Percentiles rank a stretch among this genome's conserved stretches.
These are phyloP conservation scores for Blumeriella jaapii DNA, from an alignment of 2,329 filamentous ascomycete species.

Conservation along the genomic window DNA sequence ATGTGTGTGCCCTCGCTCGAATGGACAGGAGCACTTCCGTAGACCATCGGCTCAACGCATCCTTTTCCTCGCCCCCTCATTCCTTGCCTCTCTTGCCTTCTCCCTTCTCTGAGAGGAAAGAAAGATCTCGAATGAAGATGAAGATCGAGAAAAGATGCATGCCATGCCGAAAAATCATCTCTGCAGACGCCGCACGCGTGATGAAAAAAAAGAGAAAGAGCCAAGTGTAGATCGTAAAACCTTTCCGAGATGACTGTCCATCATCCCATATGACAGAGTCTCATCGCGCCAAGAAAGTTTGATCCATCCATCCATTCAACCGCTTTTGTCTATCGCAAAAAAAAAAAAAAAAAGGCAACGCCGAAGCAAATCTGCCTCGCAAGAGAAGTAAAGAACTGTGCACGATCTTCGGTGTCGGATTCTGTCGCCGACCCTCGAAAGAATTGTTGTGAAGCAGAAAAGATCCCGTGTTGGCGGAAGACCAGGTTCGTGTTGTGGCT, in stretches of 20 bases:
- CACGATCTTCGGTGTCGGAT: slow-evolving; percentile 23
- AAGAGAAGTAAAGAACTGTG: slow-evolving; percentile 12
- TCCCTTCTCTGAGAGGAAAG: slow-evolving; percentile 13
- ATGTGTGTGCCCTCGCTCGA: slow-evolving; percentile 21
- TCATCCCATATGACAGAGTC: slow-evolving; percentile 2
- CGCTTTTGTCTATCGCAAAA: slow-evolving; percentile 24
- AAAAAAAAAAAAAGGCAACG: slow-evolving; percentile 11
- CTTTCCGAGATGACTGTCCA: slow-evolving; percentile 8
- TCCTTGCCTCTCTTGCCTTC: slow-evolving; percentile 1
- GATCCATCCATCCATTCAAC: slow-evolving; percentile 13
- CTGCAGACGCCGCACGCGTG: slow-evolving; percentile 2
- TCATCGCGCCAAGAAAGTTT: slow-evolving; percentile 6
- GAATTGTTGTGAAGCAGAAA: slow-evolving; percentile 11
- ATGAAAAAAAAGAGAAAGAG: not conserved
- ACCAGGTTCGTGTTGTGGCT: no score
- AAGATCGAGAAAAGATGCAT: slow-evolving; percentile 3
- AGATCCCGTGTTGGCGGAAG: slow-evolving; percentile 25
- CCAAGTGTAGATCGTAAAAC: not conserved
- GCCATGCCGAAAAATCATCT: slow-evolving; percentile 12
- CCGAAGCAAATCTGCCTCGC: not conserved
- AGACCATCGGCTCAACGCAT: slow-evolving; percentile 24
- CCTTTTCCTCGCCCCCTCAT: slow-evolving; percentile 2
- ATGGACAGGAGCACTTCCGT: slow-evolving; percentile 30
- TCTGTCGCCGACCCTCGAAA: slow-evolving; percentile 18
- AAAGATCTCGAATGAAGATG: slow-evolving; percentile 5